Evolutionary conservation across 2,329 filamentous ascomycete species (phyloP).

Genomic region (Pseudophaeomoniella oleicola): DNA sequence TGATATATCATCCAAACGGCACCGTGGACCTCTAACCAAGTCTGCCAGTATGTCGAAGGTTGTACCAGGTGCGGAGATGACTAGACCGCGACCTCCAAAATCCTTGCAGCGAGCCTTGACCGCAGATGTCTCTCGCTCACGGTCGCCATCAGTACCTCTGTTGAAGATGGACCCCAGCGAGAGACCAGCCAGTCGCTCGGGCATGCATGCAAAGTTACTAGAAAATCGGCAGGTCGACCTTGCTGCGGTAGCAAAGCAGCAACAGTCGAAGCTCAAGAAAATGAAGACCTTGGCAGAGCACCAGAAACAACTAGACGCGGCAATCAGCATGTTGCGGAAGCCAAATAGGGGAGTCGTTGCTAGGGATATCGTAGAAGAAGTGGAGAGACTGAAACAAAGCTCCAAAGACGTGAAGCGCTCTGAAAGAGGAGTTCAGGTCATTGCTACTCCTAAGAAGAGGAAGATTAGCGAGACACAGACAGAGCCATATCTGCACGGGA

Average conservation of each 20-base stretch:
- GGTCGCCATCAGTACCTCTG: constrained; percentile 6
- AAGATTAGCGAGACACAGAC: constrained; percentile 10
- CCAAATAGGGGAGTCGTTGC: constrained; percentile 32
- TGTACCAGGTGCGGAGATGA: constrained; percentile 15
- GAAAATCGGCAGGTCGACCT: constrained; percentile 35
- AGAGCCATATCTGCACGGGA: constrained; percentile 5
- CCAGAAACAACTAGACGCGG: constrained; percentile 32
- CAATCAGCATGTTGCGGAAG: constrained; percentile 30
- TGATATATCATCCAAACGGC: constrained; percentile 20
- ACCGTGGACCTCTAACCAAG: constrained; percentile 18
- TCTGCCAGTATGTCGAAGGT: constrained; percentile 11
- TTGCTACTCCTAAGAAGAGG: constrained; percentile 30
- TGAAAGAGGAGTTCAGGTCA: constrained; percentile 31
- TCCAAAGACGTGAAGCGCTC: constrained; percentile 20
- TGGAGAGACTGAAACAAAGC: constrained; percentile 19
- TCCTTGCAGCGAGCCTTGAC: constrained; percentile 31
- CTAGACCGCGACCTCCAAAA: constrained; percentile 15
- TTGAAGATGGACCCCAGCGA: constrained; percentile 27
- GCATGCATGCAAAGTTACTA: constrained; percentile 26
- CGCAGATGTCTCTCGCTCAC: constrained; percentile 16
- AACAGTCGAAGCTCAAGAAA: constrained; percentile 30
- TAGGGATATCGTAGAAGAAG: constrained; percentile 28
- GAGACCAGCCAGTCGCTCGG: constrained; percentile 24
- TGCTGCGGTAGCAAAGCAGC: constrained; percentile 26
- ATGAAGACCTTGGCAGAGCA: constrained; percentile 29